Conservation (phyloP, 2,329 filamentous ascomycete genomes). For the Tricladium varicosporioides region DNA sequence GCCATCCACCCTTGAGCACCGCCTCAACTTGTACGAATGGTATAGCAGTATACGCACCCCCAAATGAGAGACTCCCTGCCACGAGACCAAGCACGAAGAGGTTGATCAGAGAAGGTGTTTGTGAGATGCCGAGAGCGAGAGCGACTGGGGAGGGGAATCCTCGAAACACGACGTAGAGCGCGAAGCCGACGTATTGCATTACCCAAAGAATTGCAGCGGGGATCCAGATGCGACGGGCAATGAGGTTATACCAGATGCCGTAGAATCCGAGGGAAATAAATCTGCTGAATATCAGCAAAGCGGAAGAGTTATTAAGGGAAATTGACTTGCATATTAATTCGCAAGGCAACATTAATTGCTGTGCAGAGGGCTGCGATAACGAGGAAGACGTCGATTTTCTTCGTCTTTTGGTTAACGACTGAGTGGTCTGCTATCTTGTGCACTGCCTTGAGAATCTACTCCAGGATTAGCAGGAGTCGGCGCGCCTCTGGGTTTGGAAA, state of each 20-base stretch:
- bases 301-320: too few relatives aligned
- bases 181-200: conserved; percentile 10
- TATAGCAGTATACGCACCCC: conserved; percentile 36
- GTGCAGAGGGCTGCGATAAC: conserved; percentile 12
- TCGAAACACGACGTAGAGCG: conserved; percentile 32
- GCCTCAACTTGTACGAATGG: conserved; percentile 38
- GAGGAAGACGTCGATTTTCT: conserved; percentile 11
- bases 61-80: conserved; percentile 35
- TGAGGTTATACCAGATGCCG: conserved; percentile 5
- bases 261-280: conserved; percentile 9
- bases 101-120: conserved; percentile 31
- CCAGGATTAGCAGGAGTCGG: too few relatives aligned
- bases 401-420: conserved; percentile 8
- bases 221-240: conserved; percentile 7
- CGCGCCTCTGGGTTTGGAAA: background rate
- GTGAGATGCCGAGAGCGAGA: conserved; percentile 33
- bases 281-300: background rate
- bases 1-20: conserved; percentile 35
- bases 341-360: conserved; percentile 6
- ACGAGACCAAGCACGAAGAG: conserved; percentile 35
- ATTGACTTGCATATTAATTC: conserved; percentile 6
- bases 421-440: conserved; percentile 13
- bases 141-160: conserved; percentile 35
- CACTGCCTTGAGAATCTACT: conserved; percentile 6
- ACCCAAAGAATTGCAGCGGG: conserved; percentile 2